phyloP scores from a whole-genome alignment of 176 grass and related monocot genomes.

The Oryza longistaminata region DNA sequence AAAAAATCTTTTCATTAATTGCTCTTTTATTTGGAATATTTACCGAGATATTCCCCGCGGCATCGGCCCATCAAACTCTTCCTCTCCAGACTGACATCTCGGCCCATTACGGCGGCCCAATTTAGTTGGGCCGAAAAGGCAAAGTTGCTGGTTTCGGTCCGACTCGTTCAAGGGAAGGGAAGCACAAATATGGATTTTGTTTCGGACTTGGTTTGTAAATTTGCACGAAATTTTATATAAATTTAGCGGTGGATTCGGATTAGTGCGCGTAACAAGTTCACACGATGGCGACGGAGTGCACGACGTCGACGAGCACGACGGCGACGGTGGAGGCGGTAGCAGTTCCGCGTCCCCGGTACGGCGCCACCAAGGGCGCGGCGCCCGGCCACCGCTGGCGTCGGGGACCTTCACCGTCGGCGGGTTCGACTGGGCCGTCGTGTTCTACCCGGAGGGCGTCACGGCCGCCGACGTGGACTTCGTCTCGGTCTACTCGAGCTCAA shows the following conservation, averaged over 20 bases:
- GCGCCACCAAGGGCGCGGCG: not conserved
- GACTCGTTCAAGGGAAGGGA: too few species aligned
- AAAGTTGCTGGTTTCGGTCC: too few species aligned
- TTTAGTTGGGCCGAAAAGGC: too few species aligned
- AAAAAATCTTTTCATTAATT: not conserved
- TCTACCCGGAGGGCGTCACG: slow-evolving; percentile 26
- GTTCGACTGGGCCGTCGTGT: slow-evolving; percentile 27
- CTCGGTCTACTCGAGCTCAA: not conserved
- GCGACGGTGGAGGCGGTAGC: not conserved
- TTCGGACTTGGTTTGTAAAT: too few species aligned
- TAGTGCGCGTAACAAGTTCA: too few species aligned
- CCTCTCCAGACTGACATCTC: too few species aligned
- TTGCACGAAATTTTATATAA: too few species aligned
- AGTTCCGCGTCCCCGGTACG: slow-evolving; percentile 3
- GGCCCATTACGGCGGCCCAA: too few species aligned
- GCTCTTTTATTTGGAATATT: not conserved
- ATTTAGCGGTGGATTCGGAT: too few species aligned
- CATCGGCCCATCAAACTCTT: not conserved
- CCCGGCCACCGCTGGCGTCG: not conserved
- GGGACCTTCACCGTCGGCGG: slow-evolving; percentile 30
- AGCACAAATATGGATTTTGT: too few species aligned
- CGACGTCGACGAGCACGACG: not conserved
- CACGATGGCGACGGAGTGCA: not conserved
- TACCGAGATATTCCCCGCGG: not conserved
- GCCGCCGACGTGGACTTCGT: not conserved